Evolutionary conservation across 495 filamentous ascomycete genomes (phyloP), one percentile per base, ranked within the genome.

Genomic region (Chaetomidium leptoderma): DNA sequence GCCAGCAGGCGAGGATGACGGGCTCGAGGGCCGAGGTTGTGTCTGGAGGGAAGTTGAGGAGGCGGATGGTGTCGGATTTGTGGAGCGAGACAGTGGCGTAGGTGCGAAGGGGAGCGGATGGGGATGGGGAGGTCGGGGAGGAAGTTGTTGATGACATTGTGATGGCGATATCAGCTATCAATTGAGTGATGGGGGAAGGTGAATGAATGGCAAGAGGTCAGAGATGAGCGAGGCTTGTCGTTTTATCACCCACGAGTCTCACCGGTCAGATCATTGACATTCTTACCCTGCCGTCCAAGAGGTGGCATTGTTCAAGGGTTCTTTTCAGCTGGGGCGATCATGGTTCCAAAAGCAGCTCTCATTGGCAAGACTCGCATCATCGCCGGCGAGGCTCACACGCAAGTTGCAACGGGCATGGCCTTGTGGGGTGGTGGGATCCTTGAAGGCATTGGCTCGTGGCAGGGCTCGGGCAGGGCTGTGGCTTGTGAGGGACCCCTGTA

Each of bases 1-100:
- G 39, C 57, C 60, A 67, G 30, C 57, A 51, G 27, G 74, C 63
- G 6, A 68, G 58, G 24, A 74, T 56, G 32, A 70, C 33, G 3
- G 69, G 39, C 14, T 67, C 66, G 6, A 76, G 36, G 49, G 67
- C 64, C 21, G 67, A 46, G 39, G 67, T 48, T 37, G 63, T 32
- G 14, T 43, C 26, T 16, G 48, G 13, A 13, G 59, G 65, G 48
- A 67, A 63, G 45, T 53, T 35, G 17, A 67, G 57, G 32, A 63
- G 33, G 42, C 63, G 60, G 35, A 65, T 19, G 32, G 27, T 55
- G 46, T 64, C 57, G 9, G 27, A 37, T 10, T 62, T 47, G 45
- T 66, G 63, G 45, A 68, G 21, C 26, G 60, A 66, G 48, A 68
- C 32, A 17, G 44, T 58, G 9, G 66, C 58, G 33, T 42, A 60